Base-by-base conservation (phyloP, 2,329 filamentous ascomycete species). In the Didymella pomorum region DNA sequence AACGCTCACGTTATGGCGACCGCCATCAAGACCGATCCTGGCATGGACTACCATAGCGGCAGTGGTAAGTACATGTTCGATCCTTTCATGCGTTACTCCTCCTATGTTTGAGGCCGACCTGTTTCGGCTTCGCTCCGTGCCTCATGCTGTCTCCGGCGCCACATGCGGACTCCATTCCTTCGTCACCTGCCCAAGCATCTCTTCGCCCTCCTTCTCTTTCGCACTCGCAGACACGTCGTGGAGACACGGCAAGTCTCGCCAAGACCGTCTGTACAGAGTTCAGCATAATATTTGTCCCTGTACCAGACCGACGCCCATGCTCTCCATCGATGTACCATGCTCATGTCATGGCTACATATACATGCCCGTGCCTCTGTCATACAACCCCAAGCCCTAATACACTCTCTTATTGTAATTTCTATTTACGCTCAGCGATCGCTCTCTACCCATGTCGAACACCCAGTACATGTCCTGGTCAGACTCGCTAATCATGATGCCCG, bases 401-500 rank as follows among this genome's bases (percentile, higher is more conserved):
- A 64, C 61, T 62, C 60, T 42, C 48, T 46, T 69, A 64, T 63
- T 69, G 61, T 73, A 71, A 71, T 73, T 67, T 71, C 64, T 69
- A 60, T 65, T 67, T 44, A 50, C 59, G 28, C 52, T 63, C 63
- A 51, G 51, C 52, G 12, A 55, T 56, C 58, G 21, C 29, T 43
- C 48, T 53, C 46, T 56, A 52, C 31, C 53, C 47, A 54, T 61
- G 51, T 43, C 56, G 50, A 56, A 60, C 55, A 57, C 58, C 48
- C 72, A 66, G 58, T 74, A 73, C 56, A 65, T 71, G 63, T 71
- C 73, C 50, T 76, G 72, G 73, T 64, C 72, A 50, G 65, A 73
- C 57, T 64, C 63, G 66, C 73, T 76, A 63, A 76, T 68, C 51
- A 70, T 73, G 68, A 67, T 69, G 73, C 71, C 74, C 70, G 67